Conservation (phyloP, 2,329 filamentous ascomycete species). For the Myriosclerotinia duriaeana region DNA sequence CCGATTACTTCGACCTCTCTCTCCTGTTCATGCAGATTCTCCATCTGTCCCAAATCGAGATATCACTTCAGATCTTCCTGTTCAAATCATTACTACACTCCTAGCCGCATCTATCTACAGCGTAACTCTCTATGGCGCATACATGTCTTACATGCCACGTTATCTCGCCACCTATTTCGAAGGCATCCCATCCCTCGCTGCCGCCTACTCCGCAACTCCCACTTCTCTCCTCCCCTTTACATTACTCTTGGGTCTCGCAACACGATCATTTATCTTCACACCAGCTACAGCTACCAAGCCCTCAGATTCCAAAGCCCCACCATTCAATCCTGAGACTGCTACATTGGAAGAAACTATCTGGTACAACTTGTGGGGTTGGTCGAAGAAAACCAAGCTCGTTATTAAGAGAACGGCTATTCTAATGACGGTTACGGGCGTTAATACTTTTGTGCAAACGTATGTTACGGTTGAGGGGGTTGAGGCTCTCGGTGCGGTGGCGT, state of each 20-base stretch:
- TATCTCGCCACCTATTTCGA: constrained; percentile 75
- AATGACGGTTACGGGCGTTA: constrained; percentile 55
- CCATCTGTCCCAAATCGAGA: constrained; percentile 58
- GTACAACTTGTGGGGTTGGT: constrained; percentile 72
- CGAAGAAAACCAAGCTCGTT: constrained; percentile 59
- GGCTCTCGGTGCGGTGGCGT: constrained; percentile 65
- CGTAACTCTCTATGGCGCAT: constrained; percentile 67
- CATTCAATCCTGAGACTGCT: constrained; percentile 65
- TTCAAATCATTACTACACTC: constrained; percentile 63
- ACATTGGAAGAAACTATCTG: constrained; percentile 67
- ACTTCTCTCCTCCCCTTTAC: constrained; percentile 59
- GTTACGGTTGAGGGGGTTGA: constrained; percentile 71
- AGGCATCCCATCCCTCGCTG: constrained; percentile 66
- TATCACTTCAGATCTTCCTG: constrained; percentile 61
- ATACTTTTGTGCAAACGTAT: constrained; percentile 63
- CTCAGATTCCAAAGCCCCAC: constrained; percentile 50
- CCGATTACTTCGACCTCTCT: constrained; percentile 67
- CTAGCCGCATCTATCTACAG: constrained; percentile 73
- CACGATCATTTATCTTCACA: constrained; percentile 75
- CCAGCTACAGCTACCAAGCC: constrained; percentile 55
- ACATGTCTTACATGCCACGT: constrained; percentile 67
- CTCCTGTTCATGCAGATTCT: constrained; percentile 60
- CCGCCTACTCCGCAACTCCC: constrained; percentile 64
- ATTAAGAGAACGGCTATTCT: constrained; percentile 63
- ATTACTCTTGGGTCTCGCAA: constrained; percentile 63